phyloP scores from a whole-genome alignment of 768 basidiomycete genomes.

The Rhizopogon rudus region DNA sequence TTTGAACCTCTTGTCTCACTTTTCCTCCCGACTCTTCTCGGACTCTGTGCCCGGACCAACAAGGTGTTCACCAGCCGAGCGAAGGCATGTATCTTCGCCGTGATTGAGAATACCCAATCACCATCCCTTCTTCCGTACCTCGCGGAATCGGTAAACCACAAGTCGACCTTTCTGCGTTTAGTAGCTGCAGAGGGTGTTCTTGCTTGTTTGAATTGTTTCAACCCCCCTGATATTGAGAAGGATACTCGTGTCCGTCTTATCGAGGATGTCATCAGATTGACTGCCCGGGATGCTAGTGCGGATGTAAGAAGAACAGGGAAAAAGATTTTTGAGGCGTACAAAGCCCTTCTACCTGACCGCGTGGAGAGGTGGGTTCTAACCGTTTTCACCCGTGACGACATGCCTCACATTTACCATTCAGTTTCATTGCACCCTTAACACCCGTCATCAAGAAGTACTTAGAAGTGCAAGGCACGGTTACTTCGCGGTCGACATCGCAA shows the following conservation, averaged over 20 bases:
- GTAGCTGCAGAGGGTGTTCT: conserved; percentile 63
- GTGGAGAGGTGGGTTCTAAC: conserved; percentile 51
- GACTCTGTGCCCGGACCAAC: conserved; percentile 68
- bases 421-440: conserved; percentile 69
- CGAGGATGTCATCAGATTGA: conserved; percentile 61
- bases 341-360: conserved; percentile 59
- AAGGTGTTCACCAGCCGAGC: conserved; percentile 73
- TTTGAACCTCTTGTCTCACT: conserved; percentile 68
- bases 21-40: conserved; percentile 64
- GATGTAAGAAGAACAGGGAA: conserved; percentile 69
- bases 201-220: conserved; percentile 66
- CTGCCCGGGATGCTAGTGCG: conserved; percentile 69
- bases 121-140: conserved; percentile 60
- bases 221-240: conserved; percentile 75
- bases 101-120: conserved; percentile 66
- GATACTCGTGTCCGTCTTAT: conserved; percentile 59
- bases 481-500: neutral
- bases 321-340: conserved; percentile 74
- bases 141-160: conserved; percentile 54
- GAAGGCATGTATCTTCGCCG: conserved; percentile 48
- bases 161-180: conserved; percentile 58
- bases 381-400: neutral
- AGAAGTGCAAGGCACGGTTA: conserved; percentile 33
- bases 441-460: conserved; percentile 77
- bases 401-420: conserved; percentile 23